phyloP scores from a whole-genome alignment of 2,329 filamentous ascomycete species.

The Cercospora sp. region DNA sequence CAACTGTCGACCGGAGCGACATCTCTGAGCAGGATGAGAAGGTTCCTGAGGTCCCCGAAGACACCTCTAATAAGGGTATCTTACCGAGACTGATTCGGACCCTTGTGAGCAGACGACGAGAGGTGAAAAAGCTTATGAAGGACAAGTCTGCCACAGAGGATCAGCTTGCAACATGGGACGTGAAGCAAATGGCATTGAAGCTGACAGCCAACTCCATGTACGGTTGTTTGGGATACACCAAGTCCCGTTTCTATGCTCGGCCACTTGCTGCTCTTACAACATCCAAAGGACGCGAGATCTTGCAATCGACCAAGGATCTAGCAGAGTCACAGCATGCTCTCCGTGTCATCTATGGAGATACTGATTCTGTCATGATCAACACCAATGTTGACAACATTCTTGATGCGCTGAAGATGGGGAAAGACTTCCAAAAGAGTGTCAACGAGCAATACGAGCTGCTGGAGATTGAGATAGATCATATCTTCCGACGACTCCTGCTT shows the following conservation, averaged over 20 bases:
- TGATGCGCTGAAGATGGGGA: conserved; percentile 85
- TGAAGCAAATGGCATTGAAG: conserved; percentile 95
- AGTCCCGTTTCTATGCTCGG: conserved; percentile 94
- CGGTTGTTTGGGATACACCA: conserved; percentile 94
- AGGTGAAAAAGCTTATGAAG: conserved; percentile 98
- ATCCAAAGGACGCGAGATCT: conserved; percentile 95
- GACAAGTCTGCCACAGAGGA: conserved; percentile 82
- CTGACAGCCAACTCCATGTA: conserved; percentile 99
- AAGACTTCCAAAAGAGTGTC: conserved; percentile 92
- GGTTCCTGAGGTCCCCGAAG: conserved; percentile 79
- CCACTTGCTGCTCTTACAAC: conserved; percentile 95
- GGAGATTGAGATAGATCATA: conserved; percentile 97
- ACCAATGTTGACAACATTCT: conserved; percentile 93
- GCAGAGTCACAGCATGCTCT: conserved; percentile 81
- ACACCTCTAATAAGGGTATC: conserved; percentile 76
- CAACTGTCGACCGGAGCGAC: conserved; percentile 79
- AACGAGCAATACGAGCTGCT: conserved; percentile 90
- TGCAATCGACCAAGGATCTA: conserved; percentile 91
- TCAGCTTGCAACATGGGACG: conserved; percentile 92
- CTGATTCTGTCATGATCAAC: conserved; percentile 99
- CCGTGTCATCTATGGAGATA: conserved; percentile 97
- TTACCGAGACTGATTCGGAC: conserved; percentile 88
- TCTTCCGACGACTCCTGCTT: conserved; percentile 88
- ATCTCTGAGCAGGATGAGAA: conserved; percentile 79
- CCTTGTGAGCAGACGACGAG: conserved; percentile 80